Evolutionary conservation across 164 flowering plant species (phyloP).

Genomic region (Berberis vulgaris): DNA sequence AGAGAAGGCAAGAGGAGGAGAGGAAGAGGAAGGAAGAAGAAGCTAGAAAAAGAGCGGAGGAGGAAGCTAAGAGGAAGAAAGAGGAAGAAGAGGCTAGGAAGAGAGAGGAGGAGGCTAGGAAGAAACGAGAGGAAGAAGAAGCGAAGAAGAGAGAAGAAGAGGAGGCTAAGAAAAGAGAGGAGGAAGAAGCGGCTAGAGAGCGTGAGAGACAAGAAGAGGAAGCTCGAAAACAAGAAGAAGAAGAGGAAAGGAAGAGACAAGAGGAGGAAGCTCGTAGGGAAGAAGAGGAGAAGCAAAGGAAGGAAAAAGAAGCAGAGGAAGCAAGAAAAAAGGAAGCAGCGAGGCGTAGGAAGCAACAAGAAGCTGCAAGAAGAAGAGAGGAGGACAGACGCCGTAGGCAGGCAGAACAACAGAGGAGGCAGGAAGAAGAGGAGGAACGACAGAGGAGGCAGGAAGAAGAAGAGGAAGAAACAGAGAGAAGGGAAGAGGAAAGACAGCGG

Average conservation of each 20-base stretch:
- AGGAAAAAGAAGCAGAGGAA: neutral
- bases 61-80: neutral
- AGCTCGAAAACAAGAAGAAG: conserved; percentile 5
- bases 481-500: conserved; percentile 1
- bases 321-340: conserved; percentile 1
- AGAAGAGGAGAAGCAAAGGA: neutral
- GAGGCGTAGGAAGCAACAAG: conserved; percentile 3
- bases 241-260: conserved; percentile 3
- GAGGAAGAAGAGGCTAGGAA: conserved; percentile 14
- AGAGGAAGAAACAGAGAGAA: conserved; percentile 6
- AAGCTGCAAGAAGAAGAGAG: conserved; percentile 2
- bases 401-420: conserved; percentile 1
- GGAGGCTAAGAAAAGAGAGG: neutral
- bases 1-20: conserved; percentile 14
- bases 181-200: neutral
- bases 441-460: neutral
- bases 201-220: neutral
- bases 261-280: conserved; percentile 4
- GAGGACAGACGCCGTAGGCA: conserved; percentile 3
- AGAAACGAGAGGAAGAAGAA: conserved; percentile 11
- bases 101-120: conserved; percentile 11
- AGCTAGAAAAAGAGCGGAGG: conserved; percentile 1
- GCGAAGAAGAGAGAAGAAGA: conserved; percentile 11
- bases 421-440: neutral
- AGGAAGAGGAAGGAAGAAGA: conserved; percentile 5